These are phyloP conservation scores for Phylloporus gajari DNA, from an alignment of 1,284 basidiomycete species.

Conservation along the genomic window DNA sequence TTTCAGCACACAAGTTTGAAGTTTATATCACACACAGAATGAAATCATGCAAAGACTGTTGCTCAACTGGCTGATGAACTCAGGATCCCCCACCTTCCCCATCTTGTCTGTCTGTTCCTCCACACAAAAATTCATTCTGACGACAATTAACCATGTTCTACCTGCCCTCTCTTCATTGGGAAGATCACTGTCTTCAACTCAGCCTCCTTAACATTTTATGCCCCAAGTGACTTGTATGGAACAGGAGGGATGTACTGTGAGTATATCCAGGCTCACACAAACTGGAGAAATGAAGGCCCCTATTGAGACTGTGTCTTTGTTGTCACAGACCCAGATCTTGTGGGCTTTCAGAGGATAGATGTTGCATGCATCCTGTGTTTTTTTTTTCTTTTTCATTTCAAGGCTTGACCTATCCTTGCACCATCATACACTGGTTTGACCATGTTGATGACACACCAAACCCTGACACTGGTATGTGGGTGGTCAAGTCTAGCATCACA, in stretches of 20 bases:
- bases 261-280: neutral
- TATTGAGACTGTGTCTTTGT: neutral
- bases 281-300: neutral
- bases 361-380: neutral
- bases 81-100: neutral
- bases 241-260: neutral
- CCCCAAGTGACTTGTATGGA: neutral
- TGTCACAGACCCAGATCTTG: neutral
- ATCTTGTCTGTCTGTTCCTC: neutral
- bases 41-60: neutral
- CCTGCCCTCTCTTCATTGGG: neutral
- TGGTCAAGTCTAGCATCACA: neutral
- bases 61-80: neutral
- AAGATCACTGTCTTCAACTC: neutral
- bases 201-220: neutral
- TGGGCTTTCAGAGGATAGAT: neutral
- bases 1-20: too few species aligned
- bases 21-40: neutral
- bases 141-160: neutral
- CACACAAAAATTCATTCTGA: neutral
- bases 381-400: neutral
- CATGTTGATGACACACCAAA: neutral
- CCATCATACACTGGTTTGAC: neutral
- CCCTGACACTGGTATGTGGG: neutral
- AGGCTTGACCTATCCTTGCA: neutral